These are phyloP conservation scores for Rosa multiflora DNA, from an alignment of 306 rosid species.

Conservation along the genomic window DNA sequence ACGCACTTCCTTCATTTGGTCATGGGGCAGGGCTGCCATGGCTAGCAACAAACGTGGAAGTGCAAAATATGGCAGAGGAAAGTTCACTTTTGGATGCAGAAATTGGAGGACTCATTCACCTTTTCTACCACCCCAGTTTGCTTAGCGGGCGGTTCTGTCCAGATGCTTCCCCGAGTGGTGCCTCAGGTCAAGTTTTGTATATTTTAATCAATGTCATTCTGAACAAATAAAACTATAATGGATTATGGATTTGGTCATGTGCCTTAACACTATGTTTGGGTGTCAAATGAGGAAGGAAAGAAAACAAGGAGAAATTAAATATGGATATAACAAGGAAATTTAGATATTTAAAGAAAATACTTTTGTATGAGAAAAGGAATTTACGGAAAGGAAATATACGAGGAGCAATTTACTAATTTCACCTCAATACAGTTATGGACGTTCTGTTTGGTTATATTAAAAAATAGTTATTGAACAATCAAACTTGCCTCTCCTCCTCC, in stretches of 20 bases:
- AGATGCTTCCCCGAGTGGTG: constrained; percentile 96
- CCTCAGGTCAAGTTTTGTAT: constrained; percentile 69
- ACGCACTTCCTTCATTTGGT: constrained; percentile 86
- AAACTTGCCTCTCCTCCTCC: neutral
- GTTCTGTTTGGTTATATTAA: neutral
- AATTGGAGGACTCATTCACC: constrained; percentile 83
- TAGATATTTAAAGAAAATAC: neutral
- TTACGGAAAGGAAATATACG: neutral
- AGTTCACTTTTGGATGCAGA: constrained; percentile 90
- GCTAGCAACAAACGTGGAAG: constrained; percentile 70
- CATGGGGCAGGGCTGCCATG: constrained; percentile 91
- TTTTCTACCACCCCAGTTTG: constrained; percentile 92
- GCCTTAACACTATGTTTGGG: neutral
- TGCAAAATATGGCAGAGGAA: constrained; percentile 71
- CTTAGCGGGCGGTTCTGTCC: constrained; percentile 95
- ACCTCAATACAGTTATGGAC: neutral
- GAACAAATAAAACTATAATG: neutral
- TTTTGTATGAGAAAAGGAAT: neutral
- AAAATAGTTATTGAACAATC: neutral
- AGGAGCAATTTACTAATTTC: neutral
- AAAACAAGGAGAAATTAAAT: neutral
- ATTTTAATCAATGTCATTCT: constrained; percentile 6
- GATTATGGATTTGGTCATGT: neutral
- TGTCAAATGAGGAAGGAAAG: neutral
- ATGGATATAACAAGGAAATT: neutral